Conservation (phyloP, 805 yeast species). For the Nakazawaea molendinolei region DNA sequence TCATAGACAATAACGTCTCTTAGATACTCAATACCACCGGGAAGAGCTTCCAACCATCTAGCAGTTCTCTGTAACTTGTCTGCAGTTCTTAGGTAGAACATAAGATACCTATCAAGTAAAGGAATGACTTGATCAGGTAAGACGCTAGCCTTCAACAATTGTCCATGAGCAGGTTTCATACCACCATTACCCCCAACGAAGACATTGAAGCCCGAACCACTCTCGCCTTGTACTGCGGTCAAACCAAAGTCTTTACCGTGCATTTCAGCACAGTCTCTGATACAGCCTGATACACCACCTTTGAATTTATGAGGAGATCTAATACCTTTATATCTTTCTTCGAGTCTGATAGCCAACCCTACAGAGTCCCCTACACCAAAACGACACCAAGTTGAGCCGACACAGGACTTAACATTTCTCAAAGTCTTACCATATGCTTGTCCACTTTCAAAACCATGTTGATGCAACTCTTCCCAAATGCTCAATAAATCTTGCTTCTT, state of each 20-base stretch:
- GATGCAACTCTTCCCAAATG: conserved; percentile 26
- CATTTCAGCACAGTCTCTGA: conserved; percentile 32
- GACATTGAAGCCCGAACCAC: conserved; percentile 24
- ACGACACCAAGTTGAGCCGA: conserved; percentile 33
- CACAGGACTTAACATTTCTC: conserved; percentile 31
- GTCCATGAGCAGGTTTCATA: conserved; percentile 33
- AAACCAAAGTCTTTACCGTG: conserved; percentile 32
- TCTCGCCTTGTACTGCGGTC: conserved; percentile 26
- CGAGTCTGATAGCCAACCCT: conserved; percentile 30
- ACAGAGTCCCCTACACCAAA: conserved; percentile 33
- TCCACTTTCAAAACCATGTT: conserved; percentile 29
- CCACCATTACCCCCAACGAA: conserved; percentile 34
- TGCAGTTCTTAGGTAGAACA: conserved; percentile 32
- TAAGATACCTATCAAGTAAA: conserved; percentile 28
- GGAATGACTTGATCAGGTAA: conserved; percentile 31
- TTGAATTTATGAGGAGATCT: conserved; percentile 32
- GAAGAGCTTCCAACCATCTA: conserved; percentile 29
- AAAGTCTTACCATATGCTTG: conserved; percentile 31
- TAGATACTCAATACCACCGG: conserved; percentile 30
- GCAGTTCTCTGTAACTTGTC: conserved; percentile 32
- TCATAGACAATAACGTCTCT: conserved; percentile 27
- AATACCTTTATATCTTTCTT: conserved; percentile 30
- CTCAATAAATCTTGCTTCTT: conserved; percentile 24
- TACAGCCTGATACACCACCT: conserved; percentile 33
- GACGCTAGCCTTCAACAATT: conserved; percentile 25